Percentiles rank a stretch among this genome's conserved stretches.
Evolutionary conservation across 2,329 filamentous ascomycete genomes (phyloP).

Genomic region (Hypoxylon sp.): DNA sequence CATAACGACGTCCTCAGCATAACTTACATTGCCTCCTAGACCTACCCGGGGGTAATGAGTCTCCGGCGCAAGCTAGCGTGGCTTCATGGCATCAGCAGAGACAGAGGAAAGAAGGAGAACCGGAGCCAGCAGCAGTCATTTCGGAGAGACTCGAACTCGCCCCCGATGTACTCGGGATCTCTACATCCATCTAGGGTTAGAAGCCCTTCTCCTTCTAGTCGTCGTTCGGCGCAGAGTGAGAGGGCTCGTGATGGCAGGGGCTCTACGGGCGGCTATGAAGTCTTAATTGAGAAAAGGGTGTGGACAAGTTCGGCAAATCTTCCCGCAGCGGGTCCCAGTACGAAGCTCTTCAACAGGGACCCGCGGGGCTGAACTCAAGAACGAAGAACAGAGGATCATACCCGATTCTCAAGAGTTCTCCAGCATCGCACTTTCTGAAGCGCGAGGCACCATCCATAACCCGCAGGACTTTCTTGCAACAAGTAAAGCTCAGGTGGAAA

Average conservation of each 20-base stretch:
- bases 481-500: constrained; percentile 32
- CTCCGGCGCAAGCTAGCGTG: neutral
- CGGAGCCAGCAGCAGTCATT: constrained; percentile 34
- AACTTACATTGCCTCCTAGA: neutral
- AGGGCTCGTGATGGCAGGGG: constrained; percentile 54
- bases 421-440: constrained; percentile 41
- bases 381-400: constrained; percentile 46
- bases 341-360: constrained; percentile 15
- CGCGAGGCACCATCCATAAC: constrained; percentile 39
- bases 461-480: constrained; percentile 13
- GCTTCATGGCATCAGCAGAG: neutral
- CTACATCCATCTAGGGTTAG: constrained; percentile 46
- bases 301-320: neutral
- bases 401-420: constrained; percentile 54
- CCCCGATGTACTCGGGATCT: constrained; percentile 45
- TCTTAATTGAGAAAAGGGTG: neutral
- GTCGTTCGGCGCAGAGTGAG: constrained; percentile 50
- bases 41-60: neutral
- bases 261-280: constrained; percentile 53
- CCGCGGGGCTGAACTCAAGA: constrained; percentile 13
- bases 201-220: constrained; percentile 50
- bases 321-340: neutral
- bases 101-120: no score
- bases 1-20: neutral
- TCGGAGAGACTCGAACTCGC: constrained; percentile 50